A percentile compares a stretch with the other conserved stretches of the same genome.
phyloP scores from a whole-genome alignment of 2,329 filamentous ascomycete genomes.

The Pseudogymnoascus sp. region DNA sequence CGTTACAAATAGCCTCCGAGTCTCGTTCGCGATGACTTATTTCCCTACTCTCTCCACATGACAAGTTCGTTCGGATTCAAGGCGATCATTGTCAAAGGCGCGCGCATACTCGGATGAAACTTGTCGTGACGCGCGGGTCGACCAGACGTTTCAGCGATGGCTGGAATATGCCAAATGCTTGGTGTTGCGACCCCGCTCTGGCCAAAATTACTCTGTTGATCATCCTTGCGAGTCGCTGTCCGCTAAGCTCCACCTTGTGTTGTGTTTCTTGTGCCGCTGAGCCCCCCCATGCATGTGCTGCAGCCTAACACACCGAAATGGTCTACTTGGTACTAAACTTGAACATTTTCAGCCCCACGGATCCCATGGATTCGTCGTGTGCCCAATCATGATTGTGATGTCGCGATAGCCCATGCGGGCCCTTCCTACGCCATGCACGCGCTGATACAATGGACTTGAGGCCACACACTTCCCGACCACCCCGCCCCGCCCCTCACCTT shows the following conservation, averaged over 20 bases:
- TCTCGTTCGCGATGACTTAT: not conserved
- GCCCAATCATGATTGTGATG: not conserved
- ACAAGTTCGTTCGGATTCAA: not conserved
- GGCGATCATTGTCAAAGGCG: not conserved
- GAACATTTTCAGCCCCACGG: constrained; percentile 3
- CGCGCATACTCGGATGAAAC: constrained; percentile 4
- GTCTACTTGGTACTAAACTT: not conserved
- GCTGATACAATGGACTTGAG: not conserved
- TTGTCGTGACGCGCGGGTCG: not conserved
- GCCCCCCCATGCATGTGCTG: not conserved
- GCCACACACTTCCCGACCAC: constrained; percentile 1
- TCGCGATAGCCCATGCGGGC: constrained; percentile 1
- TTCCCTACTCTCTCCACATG: not conserved
- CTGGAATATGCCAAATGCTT: not conserved
- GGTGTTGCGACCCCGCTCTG: not conserved
- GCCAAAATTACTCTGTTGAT: not conserved
- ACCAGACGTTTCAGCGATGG: not conserved
- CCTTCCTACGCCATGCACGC: not conserved
- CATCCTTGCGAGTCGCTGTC: constrained; percentile 1
- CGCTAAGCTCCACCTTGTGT: not conserved
- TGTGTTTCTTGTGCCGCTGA: constrained; percentile 7
- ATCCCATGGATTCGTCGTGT: constrained; percentile 2
- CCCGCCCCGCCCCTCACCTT: constrained; percentile 8
- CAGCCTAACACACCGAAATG: constrained; percentile 4
- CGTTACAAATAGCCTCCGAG: not conserved